phyloP scores from a whole-genome alignment of 2,329 filamentous ascomycete genomes.

The Venturiaceae sp. region DNA sequence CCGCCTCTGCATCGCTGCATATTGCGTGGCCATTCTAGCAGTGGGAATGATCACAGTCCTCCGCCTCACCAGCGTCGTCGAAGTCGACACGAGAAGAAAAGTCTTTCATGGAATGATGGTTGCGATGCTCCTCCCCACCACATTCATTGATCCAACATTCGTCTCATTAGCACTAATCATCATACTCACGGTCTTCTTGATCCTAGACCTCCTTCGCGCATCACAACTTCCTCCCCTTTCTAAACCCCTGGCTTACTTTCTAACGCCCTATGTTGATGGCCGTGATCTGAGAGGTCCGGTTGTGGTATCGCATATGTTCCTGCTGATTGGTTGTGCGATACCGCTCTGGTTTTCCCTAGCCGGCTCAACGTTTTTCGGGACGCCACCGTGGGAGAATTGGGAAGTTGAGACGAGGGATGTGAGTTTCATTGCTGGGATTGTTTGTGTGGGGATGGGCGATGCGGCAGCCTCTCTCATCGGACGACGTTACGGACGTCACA shows the following conservation, averaged over 20 bases:
- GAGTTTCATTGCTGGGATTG: constrained; percentile 83
- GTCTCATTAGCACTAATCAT: constrained; percentile 70
- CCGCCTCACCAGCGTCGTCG: constrained; percentile 63
- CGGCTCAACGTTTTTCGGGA: constrained; percentile 32
- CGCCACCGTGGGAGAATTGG: constrained; percentile 59
- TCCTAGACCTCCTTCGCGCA: constrained; percentile 82
- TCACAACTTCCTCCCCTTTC: constrained; percentile 86
- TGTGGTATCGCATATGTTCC: constrained; percentile 91
- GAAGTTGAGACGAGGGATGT: constrained; percentile 62
- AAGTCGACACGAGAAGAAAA: constrained; percentile 92
- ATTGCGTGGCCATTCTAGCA: constrained; percentile 62
- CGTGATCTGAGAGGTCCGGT: constrained; percentile 88
- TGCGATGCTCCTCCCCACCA: constrained; percentile 81
- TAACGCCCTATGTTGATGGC: constrained; percentile 90
- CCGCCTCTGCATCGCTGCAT: constrained; percentile 64
- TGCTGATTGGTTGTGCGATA: constrained; percentile 89
- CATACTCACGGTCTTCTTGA: constrained; percentile 72
- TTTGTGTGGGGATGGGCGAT: constrained; percentile 93
- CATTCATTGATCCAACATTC: constrained; percentile 79
- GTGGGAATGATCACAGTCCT: constrained; percentile 67
- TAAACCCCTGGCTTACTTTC: constrained; percentile 73
- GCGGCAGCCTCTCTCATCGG: constrained; percentile 87
- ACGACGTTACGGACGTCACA: constrained; percentile 71
- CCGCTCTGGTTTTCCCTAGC: constrained; percentile 85
- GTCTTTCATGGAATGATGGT: constrained; percentile 99